Conservation (phyloP, 306 rosid species). For the Nissolia schottii region DNA sequence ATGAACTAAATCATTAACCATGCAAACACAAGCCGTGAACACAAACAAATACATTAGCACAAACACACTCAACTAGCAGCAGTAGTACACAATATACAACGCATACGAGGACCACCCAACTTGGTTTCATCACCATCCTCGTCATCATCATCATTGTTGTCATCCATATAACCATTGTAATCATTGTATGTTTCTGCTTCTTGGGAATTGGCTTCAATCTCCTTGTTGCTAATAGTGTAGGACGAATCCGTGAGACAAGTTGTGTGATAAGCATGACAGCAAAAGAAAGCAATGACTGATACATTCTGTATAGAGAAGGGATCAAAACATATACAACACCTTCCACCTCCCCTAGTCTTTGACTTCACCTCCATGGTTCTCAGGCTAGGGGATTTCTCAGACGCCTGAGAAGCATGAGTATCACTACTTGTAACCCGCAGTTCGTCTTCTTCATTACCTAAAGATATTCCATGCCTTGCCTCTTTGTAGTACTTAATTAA, state of each 20-base stretch:
- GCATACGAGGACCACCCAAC: slow-evolving; percentile 54
- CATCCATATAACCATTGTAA: slow-evolving; percentile 46
- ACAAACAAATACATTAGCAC: neutral
- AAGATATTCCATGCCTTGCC: slow-evolving; percentile 79
- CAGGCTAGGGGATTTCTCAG: slow-evolving; percentile 48
- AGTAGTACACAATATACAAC: slow-evolving; percentile 95
- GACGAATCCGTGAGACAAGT: slow-evolving; percentile 82
- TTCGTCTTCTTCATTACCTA: slow-evolving; percentile 73
- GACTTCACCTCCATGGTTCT: slow-evolving; percentile 62
- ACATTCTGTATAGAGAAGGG: slow-evolving; percentile 78
- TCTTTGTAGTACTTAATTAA: slow-evolving; percentile 81
- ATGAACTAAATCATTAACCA: slow-evolving; percentile 24
- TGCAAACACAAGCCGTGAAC: slow-evolving; percentile 14
- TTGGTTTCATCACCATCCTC: slow-evolving; percentile 31
- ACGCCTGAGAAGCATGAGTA: slow-evolving; percentile 39
- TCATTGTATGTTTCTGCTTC: slow-evolving; percentile 35
- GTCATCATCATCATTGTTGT: slow-evolving; percentile 36
- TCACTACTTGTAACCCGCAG: slow-evolving; percentile 53
- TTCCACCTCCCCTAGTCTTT: slow-evolving; percentile 83
- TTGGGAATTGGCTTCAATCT: slow-evolving; percentile 26
- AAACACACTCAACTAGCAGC: slow-evolving; percentile 59
- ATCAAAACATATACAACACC: slow-evolving; percentile 97
- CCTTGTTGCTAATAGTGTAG: slow-evolving; percentile 33
- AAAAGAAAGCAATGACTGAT: slow-evolving; percentile 79
- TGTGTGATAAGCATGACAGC: slow-evolving; percentile 54